These are phyloP conservation scores for Cymbopogon citratus DNA, from an alignment of 176 grass and related monocot genomes.

Conservation along the genomic window DNA sequence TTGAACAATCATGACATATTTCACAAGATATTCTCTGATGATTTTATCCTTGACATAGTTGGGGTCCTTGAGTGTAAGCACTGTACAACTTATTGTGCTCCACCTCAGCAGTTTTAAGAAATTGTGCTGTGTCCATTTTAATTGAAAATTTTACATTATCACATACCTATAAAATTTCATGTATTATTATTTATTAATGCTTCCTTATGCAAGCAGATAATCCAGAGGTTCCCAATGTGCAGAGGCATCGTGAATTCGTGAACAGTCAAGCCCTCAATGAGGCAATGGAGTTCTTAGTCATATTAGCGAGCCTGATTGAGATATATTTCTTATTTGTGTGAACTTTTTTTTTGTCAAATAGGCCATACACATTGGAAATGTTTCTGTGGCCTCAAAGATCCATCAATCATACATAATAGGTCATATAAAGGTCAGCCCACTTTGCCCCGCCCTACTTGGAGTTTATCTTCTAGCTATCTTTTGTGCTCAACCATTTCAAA, in stretches of 20 bases:
- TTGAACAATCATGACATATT: slow-evolving; percentile 66
- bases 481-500: slow-evolving; percentile 25
- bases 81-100: slow-evolving; percentile 23
- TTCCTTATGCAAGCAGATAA: slow-evolving; percentile 50
- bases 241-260: slow-evolving; percentile 66
- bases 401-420: slow-evolving; percentile 80
- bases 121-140: slow-evolving; percentile 8
- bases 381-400: slow-evolving; percentile 66
- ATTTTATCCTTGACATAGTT: slow-evolving; percentile 80
- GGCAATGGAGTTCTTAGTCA: slow-evolving; percentile 45
- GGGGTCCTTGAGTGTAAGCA: slow-evolving; percentile 80
- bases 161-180: slow-evolving; percentile 7
- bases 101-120: slow-evolving; percentile 14
- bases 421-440: slow-evolving; percentile 64
- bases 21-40: slow-evolving; percentile 73
- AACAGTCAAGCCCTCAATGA: slow-evolving; percentile 69
- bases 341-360: slow-evolving; percentile 38
- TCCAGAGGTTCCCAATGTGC: slow-evolving; percentile 53
- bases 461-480: slow-evolving; percentile 11
- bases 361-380: slow-evolving; percentile 71
- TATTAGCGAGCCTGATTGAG: slow-evolving; percentile 11
- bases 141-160: slow-evolving; percentile 10
- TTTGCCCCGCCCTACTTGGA: neutral
- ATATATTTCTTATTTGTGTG: slow-evolving; percentile 28
- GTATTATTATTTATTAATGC: slow-evolving; percentile 13